Percentiles rank a stretch among this genome's conserved stretches.
These are phyloP conservation scores for Solanum hybrid DNA, from an alignment of 305 asterid genomes.

Conservation along the genomic window DNA sequence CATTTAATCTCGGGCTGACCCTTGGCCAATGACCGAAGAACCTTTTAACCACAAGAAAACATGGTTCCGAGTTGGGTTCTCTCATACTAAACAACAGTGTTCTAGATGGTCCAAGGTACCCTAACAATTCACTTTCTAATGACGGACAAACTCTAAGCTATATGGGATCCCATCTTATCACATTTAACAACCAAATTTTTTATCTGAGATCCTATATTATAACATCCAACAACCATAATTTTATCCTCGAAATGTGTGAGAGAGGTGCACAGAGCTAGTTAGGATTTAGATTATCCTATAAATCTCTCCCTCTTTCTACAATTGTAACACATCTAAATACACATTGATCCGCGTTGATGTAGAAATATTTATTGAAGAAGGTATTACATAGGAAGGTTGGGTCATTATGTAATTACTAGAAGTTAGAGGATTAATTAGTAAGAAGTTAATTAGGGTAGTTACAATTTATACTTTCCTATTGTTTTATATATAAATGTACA, in stretches of 20 bases:
- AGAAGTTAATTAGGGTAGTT: not conserved
- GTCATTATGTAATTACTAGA: not conserved
- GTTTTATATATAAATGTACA: not conserved
- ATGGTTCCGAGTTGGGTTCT: not conserved
- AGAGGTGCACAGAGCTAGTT: not conserved
- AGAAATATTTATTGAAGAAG: not conserved
- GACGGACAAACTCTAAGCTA: not conserved
- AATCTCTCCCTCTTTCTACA: not conserved
- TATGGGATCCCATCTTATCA: not conserved
- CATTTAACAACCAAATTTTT: not conserved
- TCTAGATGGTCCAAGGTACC: not conserved
- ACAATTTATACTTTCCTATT: not conserved
- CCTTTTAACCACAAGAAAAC: not conserved
- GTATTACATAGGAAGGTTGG: not conserved
- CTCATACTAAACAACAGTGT: not conserved
- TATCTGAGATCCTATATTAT: too few species aligned
- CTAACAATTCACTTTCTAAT: not conserved
- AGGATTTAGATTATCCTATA: not conserved
- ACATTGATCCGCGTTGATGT: not conserved
- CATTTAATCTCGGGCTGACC: not conserved
- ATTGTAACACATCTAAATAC: not conserved
- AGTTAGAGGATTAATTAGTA: not conserved
- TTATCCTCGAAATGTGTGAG: not conserved
- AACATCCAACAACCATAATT: too few species aligned
- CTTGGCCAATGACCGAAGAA: not conserved